These are phyloP conservation scores for Glomus cerebriforme DNA, from an alignment of 192 early-diverging fungal species.

Conservation along the genomic window DNA sequence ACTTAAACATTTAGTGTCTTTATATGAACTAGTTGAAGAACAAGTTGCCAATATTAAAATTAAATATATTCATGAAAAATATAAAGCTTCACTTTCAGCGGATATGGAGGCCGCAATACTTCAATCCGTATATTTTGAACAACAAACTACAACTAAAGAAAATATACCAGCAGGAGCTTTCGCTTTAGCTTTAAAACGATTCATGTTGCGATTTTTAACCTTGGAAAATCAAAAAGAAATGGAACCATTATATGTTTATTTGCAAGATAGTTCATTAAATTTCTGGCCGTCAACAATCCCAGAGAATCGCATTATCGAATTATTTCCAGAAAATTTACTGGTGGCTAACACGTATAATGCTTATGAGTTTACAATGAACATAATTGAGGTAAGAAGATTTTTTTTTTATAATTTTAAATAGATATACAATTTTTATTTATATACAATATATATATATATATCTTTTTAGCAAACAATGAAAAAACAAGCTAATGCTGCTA, in stretches of 20 bases:
- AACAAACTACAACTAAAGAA: too few species aligned
- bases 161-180: slow-evolving; percentile 27
- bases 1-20: slow-evolving; percentile 24
- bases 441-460: too few species aligned
- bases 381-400: slow-evolving; percentile 19
- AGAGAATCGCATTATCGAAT: slow-evolving; percentile 3
- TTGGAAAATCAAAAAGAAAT: neutral
- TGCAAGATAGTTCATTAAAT: neutral
- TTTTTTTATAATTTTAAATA: too few species aligned
- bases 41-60: neutral
- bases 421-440: too few species aligned
- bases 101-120: too few species aligned
- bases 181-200: slow-evolving; percentile 25
- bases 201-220: slow-evolving; percentile 25
- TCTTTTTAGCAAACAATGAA: too few species aligned
- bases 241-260: neutral
- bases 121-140: too few species aligned
- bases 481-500: too few species aligned
- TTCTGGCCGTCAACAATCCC: neutral
- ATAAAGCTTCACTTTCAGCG: neutral
- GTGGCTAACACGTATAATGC: slow-evolving; percentile 3
- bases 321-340: slow-evolving; percentile 3
- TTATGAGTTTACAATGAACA: neutral
- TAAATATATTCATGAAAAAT: neutral
- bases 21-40: slow-evolving; percentile 2